Evolutionary conservation across 208 protist genomes (phyloP).

Genomic region (Leishmania lainsoni): DNA sequence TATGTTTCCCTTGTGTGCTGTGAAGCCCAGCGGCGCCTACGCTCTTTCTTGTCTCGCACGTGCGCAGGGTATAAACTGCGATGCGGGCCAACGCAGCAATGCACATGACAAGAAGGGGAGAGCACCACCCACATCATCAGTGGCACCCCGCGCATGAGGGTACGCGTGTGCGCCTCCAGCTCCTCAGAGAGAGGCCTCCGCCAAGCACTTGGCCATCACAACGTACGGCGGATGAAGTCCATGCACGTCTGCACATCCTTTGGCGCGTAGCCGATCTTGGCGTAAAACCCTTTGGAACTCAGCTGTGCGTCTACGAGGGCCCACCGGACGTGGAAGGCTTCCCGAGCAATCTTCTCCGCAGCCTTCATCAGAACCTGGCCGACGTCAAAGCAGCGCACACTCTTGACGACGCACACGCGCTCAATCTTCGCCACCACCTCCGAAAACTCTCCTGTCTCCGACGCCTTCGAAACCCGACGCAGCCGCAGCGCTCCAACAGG

Average conservation of each 20-base stretch:
- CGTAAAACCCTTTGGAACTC: slow-evolving; percentile 37
- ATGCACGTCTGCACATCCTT: slow-evolving; percentile 32
- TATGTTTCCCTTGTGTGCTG: not conserved
- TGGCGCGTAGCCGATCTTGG: slow-evolving; percentile 33
- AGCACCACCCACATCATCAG: not conserved
- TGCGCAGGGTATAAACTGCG: not conserved
- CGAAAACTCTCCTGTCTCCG: slow-evolving; percentile 28
- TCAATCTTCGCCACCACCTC: slow-evolving; percentile 48
- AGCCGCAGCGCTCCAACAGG: slow-evolving; percentile 36
- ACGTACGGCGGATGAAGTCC: slow-evolving; percentile 10
- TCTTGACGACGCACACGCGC: slow-evolving; percentile 40
- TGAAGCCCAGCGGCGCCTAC: not conserved
- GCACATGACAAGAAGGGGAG: not conserved
- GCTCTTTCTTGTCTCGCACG: not conserved
- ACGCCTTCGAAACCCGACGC: slow-evolving; percentile 30
- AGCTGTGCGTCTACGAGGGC: slow-evolving; percentile 38
- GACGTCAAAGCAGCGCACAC: slow-evolving; percentile 35
- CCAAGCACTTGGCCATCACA: slow-evolving; percentile 38
- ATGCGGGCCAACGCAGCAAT: not conserved
- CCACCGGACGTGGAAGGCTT: slow-evolving; percentile 41
- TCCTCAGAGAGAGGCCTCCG: slow-evolving; percentile 23
- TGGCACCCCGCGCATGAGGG: not conserved
- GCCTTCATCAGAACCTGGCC: slow-evolving; percentile 35
- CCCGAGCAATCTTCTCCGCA: slow-evolving; percentile 41
- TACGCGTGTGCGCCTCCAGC: not conserved